Base-by-base conservation (phyloP, 805 yeast genomes). In the Wickerhamia fluorescens region DNA sequence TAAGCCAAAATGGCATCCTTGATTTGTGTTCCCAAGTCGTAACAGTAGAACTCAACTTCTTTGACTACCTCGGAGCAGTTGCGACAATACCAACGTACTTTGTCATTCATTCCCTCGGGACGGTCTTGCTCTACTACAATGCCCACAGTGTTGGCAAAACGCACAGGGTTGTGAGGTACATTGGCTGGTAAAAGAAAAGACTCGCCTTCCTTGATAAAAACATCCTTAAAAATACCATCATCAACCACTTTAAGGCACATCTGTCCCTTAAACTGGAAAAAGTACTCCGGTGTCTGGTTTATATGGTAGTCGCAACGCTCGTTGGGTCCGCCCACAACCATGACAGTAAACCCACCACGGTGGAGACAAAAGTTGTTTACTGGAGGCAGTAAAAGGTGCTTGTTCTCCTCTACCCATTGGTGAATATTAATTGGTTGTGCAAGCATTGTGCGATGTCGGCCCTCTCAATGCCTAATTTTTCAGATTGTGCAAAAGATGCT, bases 271-370 rank as follows among this genome's bases (percentile, higher is more conserved):
- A 80, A 73, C 66, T 82, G 89, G 56, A 80, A 77, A 53, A 88
- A 88, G 73, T 86, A 88, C 47, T 88, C 96, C 1, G 96, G 96
- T 0, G 96, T 88, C 44, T 85, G 94, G 49, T 88, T 88, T 27
- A 88, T 73, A 48, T 88, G 96, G 51, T 85, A 88, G 51, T 88
- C 96, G 0, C 95, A 87, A 34, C 96, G 67, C 46, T 79, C 94
- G 51, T 88, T 88, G 3, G 96, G 96, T 0, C 96, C 96, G 10
- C 96, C 96, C 2, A 88, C 94, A 29, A 87, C 77, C 96, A 88
- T 88, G 20, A 87, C 86, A 0, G 96, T 87, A 51, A 82, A 83
- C 0, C 96, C 96, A 4, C 94, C 95, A 27, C 87, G 66, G 54
- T 88, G 95, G 16, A 88, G 71, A 47, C 96, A 86, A 58, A 59